These are phyloP conservation scores for Fusarium pseudoanthophilum DNA, from an alignment of 2,329 filamentous ascomycete genomes.

Conservation along the genomic window DNA sequence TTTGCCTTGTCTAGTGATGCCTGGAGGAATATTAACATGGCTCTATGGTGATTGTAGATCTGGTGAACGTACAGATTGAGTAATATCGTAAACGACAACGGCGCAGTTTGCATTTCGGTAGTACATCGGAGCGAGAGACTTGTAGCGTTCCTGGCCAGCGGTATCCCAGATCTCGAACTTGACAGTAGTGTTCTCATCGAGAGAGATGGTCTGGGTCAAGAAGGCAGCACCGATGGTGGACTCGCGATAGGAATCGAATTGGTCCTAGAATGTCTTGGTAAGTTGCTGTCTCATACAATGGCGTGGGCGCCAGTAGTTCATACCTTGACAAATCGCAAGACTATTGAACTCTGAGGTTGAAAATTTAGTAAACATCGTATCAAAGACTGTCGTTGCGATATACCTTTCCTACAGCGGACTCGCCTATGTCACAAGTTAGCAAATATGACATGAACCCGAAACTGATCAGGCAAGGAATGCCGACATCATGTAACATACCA, in stretches of 20 bases:
- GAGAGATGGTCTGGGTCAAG: constrained; percentile 97
- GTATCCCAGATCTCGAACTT: constrained; percentile 99
- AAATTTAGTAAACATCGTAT: constrained; percentile 33
- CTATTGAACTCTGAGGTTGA: constrained; percentile 83
- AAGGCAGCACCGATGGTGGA: constrained; percentile 98
- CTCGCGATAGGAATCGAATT: constrained; percentile 98
- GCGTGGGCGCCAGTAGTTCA: constrained; percentile 2
- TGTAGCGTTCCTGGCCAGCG: constrained; percentile 97
- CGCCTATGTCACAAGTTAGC: constrained; percentile 71
- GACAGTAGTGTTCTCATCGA: constrained; percentile 97
- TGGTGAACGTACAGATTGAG: constrained; percentile 82
- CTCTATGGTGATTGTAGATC: not conserved
- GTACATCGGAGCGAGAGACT: constrained; percentile 99
- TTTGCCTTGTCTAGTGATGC: constrained; percentile 98
- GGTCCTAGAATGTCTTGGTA: constrained; percentile 71
- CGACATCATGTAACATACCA: constrained; percentile 67
- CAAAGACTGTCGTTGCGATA: constrained; percentile 30
- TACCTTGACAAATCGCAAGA: constrained; percentile 98
- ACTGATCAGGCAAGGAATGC: constrained; percentile 8
- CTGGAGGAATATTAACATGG: constrained; percentile 50
- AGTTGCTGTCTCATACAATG: constrained; percentile 5
- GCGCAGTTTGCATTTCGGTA: constrained; percentile 99
- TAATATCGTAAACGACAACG: constrained; percentile 99
- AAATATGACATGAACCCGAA: constrained; percentile 22
- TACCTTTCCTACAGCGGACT: constrained; percentile 99